These are phyloP conservation scores for Cryptococcus hybrid DNA, from an alignment of 1,284 basidiomycete species.

Conservation along the genomic window DNA sequence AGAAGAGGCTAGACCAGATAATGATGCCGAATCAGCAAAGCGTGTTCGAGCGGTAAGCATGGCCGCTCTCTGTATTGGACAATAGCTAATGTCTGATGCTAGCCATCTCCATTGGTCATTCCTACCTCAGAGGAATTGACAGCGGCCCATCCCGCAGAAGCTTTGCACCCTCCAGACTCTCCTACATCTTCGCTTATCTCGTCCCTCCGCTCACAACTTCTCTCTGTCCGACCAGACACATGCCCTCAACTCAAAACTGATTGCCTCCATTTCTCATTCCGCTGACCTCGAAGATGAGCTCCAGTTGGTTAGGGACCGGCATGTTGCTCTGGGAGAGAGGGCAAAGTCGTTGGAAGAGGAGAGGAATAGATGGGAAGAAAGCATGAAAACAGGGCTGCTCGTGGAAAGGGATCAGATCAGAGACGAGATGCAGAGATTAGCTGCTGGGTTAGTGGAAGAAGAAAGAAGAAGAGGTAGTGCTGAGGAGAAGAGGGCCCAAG, in stretches of 20 bases:
- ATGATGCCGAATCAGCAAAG: not conserved
- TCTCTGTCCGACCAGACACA: slow-evolving; percentile 86
- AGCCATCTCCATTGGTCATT: slow-evolving; percentile 7
- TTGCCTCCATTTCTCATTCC: slow-evolving; percentile 84
- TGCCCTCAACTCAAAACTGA: slow-evolving; percentile 87
- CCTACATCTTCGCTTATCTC: slow-evolving; percentile 59
- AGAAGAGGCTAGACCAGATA: not conserved
- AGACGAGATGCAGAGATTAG: slow-evolving; percentile 85
- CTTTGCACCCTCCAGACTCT: slow-evolving; percentile 44
- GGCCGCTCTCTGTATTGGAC: not conserved
- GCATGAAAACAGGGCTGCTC: slow-evolving; percentile 68
- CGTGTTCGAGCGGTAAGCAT: not conserved
- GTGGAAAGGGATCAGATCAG: slow-evolving; percentile 92
- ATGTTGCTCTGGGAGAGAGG: slow-evolving; percentile 60
- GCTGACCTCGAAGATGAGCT: slow-evolving; percentile 91
- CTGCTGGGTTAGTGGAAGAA: slow-evolving; percentile 92
- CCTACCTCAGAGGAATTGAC: slow-evolving; percentile 11
- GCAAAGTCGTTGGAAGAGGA: slow-evolving; percentile 66
- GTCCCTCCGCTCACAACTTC: slow-evolving; percentile 74
- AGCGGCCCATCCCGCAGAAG: slow-evolving; percentile 27
- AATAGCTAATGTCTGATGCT: not conserved
- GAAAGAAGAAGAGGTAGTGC: slow-evolving; percentile 87
- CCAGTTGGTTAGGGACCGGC: slow-evolving; percentile 55
- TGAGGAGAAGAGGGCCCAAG: slow-evolving; percentile 68
- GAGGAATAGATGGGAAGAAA: slow-evolving; percentile 52